phyloP scores from a whole-genome alignment of 163 green algal genomes.

The Scenedesmus sp. region DNA sequence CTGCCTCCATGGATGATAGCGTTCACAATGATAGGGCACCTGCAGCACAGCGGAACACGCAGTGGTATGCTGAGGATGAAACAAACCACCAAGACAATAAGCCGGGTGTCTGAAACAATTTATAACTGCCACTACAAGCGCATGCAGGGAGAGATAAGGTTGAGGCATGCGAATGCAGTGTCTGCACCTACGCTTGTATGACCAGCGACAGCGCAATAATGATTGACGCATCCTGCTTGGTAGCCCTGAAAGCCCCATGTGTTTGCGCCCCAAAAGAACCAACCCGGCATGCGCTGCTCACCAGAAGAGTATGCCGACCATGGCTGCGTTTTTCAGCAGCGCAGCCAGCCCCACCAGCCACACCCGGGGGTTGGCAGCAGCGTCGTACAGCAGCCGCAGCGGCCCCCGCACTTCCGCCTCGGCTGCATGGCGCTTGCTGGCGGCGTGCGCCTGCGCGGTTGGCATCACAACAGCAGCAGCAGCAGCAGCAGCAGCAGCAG shows the following conservation, averaged over 20 bases:
- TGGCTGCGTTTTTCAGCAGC: constrained; percentile 46
- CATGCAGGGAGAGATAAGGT: neutral
- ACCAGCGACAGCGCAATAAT: too few relatives aligned
- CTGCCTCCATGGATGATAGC: constrained; percentile 9
- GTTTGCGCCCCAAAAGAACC: too few relatives aligned
- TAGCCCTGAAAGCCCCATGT: too few relatives aligned
- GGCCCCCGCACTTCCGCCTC: neutral
- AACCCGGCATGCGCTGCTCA: neutral
- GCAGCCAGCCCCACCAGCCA: constrained; percentile 21
- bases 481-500: neutral
- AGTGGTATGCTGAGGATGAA: neutral
- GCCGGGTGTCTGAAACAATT: neutral
- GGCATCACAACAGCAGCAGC: neutral
- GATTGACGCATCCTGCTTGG: too few relatives aligned
- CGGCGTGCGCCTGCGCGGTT: neutral
- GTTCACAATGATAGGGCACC: constrained; percentile 21
- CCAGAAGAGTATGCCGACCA: constrained; percentile 45
- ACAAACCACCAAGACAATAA: neutral
- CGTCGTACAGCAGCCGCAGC: constrained; percentile 22
- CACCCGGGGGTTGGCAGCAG: constrained; percentile 24
- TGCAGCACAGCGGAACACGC: neutral
- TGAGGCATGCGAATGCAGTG: too few relatives aligned
- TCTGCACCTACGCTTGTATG: too few relatives aligned
- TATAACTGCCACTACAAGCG: neutral
- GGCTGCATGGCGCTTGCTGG: constrained; percentile 15